Percentiles rank a stretch among this genome's conserved stretches.
phyloP scores from a whole-genome alignment of 2,329 filamentous ascomycete species.

The Dothideomycetes sp. region DNA sequence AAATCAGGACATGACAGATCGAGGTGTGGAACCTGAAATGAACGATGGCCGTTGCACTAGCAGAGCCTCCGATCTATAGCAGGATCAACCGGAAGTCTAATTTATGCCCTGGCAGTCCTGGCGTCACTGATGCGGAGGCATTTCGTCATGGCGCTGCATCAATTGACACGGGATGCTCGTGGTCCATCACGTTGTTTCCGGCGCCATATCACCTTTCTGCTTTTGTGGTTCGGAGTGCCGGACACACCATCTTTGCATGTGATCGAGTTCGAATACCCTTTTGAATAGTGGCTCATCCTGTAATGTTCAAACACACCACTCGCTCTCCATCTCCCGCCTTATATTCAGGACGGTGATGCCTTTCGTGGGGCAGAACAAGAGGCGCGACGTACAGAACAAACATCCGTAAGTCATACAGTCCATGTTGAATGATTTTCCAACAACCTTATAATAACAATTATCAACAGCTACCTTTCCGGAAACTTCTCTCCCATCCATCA shows the following conservation, averaged over 20 bases:
- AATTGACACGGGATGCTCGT: too few relatives aligned
- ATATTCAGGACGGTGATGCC: slow-evolving; percentile 5
- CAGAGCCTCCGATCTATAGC: too few relatives aligned
- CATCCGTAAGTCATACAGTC: slow-evolving; percentile 31
- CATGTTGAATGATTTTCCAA: slow-evolving; percentile 4
- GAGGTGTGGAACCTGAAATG: background rate
- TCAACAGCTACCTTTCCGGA: slow-evolving; percentile 46
- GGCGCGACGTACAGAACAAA: slow-evolving; percentile 14
- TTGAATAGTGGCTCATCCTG: background rate
- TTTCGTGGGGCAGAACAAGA: slow-evolving; percentile 19
- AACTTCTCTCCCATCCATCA: slow-evolving; percentile 59
- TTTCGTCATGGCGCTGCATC: background rate
- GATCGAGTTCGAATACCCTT: background rate
- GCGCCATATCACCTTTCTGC: background rate
- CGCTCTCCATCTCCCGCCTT: background rate
- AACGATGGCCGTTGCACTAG: too few relatives aligned
- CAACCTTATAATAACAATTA: slow-evolving; percentile 5
- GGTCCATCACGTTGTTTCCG: too few relatives aligned
- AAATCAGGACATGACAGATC: background rate
- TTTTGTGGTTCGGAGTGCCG: background rate
- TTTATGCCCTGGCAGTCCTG: background rate
- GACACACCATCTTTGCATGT: background rate
- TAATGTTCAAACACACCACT: background rate
- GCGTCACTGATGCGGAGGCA: too few relatives aligned
- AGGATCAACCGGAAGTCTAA: background rate